Evolutionary conservation across 2,329 filamentous ascomycete species (phyloP).

Genomic region (Stenocarpella maydis): DNA sequence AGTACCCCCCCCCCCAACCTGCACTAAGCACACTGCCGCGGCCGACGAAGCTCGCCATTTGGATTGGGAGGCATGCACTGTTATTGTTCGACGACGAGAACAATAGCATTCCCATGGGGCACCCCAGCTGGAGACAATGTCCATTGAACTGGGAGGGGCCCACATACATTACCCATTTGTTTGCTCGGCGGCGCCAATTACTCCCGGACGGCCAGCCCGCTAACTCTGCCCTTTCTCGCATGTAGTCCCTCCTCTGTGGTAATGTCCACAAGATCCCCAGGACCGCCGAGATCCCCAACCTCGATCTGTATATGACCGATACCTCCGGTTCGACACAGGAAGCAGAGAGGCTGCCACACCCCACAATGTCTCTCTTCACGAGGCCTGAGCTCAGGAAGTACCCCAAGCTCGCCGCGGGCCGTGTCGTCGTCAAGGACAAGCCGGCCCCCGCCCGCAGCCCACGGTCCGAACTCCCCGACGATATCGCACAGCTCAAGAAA

Average conservation of each 20-base stretch:
- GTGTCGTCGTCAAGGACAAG: slow-evolving; percentile 34
- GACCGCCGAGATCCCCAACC: slow-evolving; percentile 54
- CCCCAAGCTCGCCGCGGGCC: slow-evolving; percentile 36
- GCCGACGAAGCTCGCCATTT: not conserved
- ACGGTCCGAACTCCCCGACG: slow-evolving; percentile 48
- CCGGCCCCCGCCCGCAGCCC: slow-evolving; percentile 39
- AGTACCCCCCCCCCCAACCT: slow-evolving; percentile 49
- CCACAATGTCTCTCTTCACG: slow-evolving; percentile 60
- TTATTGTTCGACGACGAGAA: slow-evolving; percentile 33
- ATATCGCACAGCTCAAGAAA: slow-evolving; percentile 58
- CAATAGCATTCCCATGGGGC: slow-evolving; percentile 29
- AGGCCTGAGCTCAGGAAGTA: slow-evolving; percentile 44
- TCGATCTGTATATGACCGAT: slow-evolving; percentile 65
- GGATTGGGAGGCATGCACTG: not conserved
- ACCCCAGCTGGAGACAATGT: not conserved
- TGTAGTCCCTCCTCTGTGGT: slow-evolving; percentile 63
- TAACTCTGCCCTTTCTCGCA: slow-evolving; percentile 4
- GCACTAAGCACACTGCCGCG: not conserved
- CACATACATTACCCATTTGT: not conserved
- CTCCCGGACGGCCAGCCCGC: not conserved
- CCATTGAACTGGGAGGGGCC: not conserved
- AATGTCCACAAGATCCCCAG: slow-evolving; percentile 47
- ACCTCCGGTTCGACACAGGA: slow-evolving; percentile 56
- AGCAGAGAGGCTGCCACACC: slow-evolving; percentile 57
- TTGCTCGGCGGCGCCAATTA: not conserved